A percentile compares a stretch with the other conserved stretches of the same genome.
phyloP scores from a whole-genome alignment of 805 yeast species.

The Starmera dryadoides region DNA sequence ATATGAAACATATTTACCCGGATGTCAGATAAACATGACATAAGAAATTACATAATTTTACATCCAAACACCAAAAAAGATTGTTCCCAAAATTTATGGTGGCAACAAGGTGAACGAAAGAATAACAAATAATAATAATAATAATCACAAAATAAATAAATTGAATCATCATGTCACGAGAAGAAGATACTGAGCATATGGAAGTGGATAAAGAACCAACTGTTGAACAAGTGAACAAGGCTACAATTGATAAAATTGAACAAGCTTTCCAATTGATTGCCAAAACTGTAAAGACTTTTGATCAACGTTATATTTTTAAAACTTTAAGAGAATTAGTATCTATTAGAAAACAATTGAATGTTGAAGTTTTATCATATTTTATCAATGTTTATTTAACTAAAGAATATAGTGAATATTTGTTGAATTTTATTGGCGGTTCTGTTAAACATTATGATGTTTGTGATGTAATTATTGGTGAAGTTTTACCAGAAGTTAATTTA shows the following conservation, averaged over 20 bases:
- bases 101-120: not conserved
- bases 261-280: slow-evolving; percentile 25
- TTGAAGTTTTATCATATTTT: slow-evolving; percentile 45
- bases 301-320: slow-evolving; percentile 81
- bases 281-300: slow-evolving; percentile 65
- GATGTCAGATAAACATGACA: too few relatives aligned
- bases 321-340: slow-evolving; percentile 78
- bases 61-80: not conserved
- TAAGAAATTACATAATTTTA: not conserved
- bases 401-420: slow-evolving; percentile 30
- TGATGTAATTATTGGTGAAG: slow-evolving; percentile 22
- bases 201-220: slow-evolving; percentile 20
- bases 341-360: slow-evolving; percentile 58
- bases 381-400: slow-evolving; percentile 51
- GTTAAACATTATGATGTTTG: slow-evolving; percentile 27
- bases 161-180: not conserved
- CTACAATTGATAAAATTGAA: slow-evolving; percentile 24
- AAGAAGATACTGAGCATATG: slow-evolving; percentile 2
- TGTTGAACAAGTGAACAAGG: slow-evolving; percentile 24
- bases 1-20: too few relatives aligned
- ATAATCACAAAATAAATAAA: not conserved
- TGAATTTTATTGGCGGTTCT: slow-evolving; percentile 30
- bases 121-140: not conserved
- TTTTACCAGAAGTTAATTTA: slow-evolving; percentile 74
- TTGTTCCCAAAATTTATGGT: not conserved